phyloP scores from a whole-genome alignment of 2,329 filamentous ascomycete species.

The Aspergillus pseudoterreus region DNA sequence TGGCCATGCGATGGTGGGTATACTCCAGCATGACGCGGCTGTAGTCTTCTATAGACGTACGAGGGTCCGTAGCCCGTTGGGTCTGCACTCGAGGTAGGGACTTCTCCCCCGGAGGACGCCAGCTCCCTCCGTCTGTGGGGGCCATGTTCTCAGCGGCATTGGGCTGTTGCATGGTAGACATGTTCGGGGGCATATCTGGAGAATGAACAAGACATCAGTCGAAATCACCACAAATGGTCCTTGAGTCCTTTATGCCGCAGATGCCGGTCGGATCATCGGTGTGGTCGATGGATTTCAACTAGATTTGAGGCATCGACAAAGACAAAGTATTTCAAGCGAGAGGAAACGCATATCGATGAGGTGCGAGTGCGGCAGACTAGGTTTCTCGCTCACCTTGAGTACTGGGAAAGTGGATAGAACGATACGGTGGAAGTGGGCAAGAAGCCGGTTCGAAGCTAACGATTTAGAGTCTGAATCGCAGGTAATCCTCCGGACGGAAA shows the following conservation, averaged over 20 bases:
- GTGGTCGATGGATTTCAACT: too few relatives aligned
- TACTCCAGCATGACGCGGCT: slow-evolving; percentile 38
- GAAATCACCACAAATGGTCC: not conserved
- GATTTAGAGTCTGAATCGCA: too few relatives aligned
- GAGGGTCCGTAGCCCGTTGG: slow-evolving; percentile 20
- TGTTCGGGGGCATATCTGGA: not conserved
- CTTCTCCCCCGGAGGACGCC: slow-evolving; percentile 13
- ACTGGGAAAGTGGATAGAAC: too few relatives aligned
- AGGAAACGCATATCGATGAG: too few relatives aligned
- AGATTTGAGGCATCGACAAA: too few relatives aligned
- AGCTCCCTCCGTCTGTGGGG: slow-evolving; percentile 14
- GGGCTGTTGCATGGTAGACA: slow-evolving; percentile 17
- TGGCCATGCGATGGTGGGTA: slow-evolving; percentile 35
- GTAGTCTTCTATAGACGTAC: slow-evolving; percentile 33
- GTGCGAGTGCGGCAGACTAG: too few relatives aligned
- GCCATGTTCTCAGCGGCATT: slow-evolving; percentile 16
- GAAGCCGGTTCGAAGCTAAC: too few relatives aligned
- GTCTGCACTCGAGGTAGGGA: slow-evolving; percentile 10
- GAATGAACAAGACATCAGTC: not conserved
- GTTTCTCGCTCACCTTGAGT: too few relatives aligned
- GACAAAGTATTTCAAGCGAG: too few relatives aligned
- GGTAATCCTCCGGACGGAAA: too few relatives aligned
- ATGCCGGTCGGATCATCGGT: too few relatives aligned
- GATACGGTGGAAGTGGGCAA: too few relatives aligned
- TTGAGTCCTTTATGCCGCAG: not conserved